Conservation (phyloP, 2,329 filamentous ascomycete genomes). For the Claviceps quebecensis region DNA sequence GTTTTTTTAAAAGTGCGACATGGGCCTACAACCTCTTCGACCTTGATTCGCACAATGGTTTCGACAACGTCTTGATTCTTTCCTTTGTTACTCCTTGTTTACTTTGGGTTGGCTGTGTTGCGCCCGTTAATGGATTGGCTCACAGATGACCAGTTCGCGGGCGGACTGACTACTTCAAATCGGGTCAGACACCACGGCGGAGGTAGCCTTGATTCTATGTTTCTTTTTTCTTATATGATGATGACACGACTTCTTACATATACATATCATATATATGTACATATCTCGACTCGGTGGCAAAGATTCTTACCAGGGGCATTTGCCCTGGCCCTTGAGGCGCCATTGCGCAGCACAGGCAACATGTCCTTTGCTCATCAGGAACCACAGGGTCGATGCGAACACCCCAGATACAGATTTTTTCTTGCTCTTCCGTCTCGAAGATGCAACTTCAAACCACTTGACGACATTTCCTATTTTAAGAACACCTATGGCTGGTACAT, state of each 20-base stretch:
- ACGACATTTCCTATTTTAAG: background rate
- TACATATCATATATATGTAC: background rate
- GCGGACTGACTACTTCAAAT: conserved; percentile 8
- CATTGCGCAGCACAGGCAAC: background rate
- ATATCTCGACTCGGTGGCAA: background rate
- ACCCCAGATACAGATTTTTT: background rate
- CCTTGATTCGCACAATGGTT: background rate
- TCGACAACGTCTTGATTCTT: background rate
- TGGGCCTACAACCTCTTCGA: conserved; percentile 1
- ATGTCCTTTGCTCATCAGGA: too few species aligned
- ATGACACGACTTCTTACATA: conserved; percentile 16
- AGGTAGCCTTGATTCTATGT: conserved; percentile 19
- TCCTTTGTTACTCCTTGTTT: background rate
- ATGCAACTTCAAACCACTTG: background rate
- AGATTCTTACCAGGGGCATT: too few species aligned
- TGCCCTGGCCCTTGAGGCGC: background rate
- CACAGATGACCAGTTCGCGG: conserved; percentile 3
- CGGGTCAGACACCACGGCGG: conserved; percentile 18
- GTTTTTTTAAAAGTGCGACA: conserved; percentile 3
- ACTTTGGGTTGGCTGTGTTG: background rate
- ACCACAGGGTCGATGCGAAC: too few species aligned
- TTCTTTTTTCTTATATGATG: conserved; percentile 14
- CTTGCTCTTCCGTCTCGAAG: background rate
- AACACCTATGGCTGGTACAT: background rate
- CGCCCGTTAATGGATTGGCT: conserved; percentile 1